These are phyloP conservation scores for Aspergillus jensenii DNA, from an alignment of 2,329 filamentous ascomycete genomes.

Conservation along the genomic window DNA sequence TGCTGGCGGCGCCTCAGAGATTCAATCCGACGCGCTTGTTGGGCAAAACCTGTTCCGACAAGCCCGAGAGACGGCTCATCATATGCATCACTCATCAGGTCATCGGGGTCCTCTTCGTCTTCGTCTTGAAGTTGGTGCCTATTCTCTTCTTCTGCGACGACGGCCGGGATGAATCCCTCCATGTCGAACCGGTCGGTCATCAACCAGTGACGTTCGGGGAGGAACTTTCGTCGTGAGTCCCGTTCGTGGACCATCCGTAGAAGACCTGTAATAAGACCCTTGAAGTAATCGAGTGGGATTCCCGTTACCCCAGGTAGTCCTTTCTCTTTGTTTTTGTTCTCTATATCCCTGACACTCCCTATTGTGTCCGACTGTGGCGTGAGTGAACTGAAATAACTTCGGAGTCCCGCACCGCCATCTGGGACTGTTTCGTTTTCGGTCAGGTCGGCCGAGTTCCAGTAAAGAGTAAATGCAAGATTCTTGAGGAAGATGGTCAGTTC, in stretches of 20 bases:
- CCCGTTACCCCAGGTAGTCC: constrained; percentile 65
- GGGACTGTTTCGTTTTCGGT: constrained; percentile 42
- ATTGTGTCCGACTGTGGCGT: constrained; percentile 21
- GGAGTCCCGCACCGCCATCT: constrained; percentile 42
- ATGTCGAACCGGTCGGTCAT: constrained; percentile 89
- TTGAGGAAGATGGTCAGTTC: constrained; percentile 81
- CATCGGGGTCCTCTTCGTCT: constrained; percentile 56
- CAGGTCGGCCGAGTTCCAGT: constrained; percentile 75
- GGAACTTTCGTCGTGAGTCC: constrained; percentile 82
- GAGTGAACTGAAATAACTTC: constrained; percentile 45
- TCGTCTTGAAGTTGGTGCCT: constrained; percentile 68
- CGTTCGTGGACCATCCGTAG: constrained; percentile 88
- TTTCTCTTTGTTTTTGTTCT: constrained; percentile 41
- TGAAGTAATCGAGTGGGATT: constrained; percentile 75
- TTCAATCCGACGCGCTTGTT: constrained; percentile 64
- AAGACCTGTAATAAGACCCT: constrained; percentile 74
- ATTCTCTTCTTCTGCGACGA: constrained; percentile 82
- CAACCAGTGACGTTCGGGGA: constrained; percentile 84
- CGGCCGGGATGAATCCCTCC: constrained; percentile 79
- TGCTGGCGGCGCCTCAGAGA: constrained; percentile 63
- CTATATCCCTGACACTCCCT: constrained; percentile 33
- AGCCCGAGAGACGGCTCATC: constrained; percentile 37
- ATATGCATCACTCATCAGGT: constrained; percentile 40
- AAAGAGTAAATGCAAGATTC: constrained; percentile 83
- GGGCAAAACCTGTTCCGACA: constrained; percentile 60